Conservation (phyloP, 179 eudicot species). For the Drosera spatulata region DNA sequence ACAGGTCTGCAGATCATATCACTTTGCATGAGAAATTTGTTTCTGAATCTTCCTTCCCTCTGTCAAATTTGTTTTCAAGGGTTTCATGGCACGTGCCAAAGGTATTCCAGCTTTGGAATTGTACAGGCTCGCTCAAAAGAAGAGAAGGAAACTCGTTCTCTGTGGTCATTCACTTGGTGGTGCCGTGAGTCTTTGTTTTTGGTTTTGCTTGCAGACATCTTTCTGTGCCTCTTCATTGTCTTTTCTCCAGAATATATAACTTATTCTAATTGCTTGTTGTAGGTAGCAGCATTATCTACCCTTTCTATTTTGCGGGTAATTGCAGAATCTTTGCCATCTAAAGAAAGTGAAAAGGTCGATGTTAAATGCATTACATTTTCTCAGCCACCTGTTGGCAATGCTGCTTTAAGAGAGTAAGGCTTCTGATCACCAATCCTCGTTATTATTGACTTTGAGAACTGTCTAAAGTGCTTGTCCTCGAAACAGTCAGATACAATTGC, state of each 20-base stretch:
- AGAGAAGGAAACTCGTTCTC: constrained; percentile 82
- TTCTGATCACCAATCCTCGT: background rate
- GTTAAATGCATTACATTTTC: constrained; percentile 97
- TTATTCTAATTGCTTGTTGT: constrained; percentile 8
- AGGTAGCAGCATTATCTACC: constrained; percentile 98
- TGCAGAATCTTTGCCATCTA: constrained; percentile 48
- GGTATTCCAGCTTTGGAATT: constrained; percentile 96
- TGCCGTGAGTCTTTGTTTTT: constrained; percentile 55
- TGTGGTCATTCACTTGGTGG: constrained; percentile 99
- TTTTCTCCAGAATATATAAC: constrained; percentile 2
- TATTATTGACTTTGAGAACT: background rate
- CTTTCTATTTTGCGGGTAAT: constrained; percentile 91
- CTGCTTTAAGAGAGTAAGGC: constrained; percentile 88
- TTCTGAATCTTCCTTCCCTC: background rate
- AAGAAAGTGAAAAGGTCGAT: constrained; percentile 66
- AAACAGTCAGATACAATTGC: background rate
- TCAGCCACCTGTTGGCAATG: constrained; percentile 99
- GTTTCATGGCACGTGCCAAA: constrained; percentile 99
- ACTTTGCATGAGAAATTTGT: background rate
- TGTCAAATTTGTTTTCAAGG: constrained; percentile 29
- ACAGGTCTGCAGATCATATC: background rate
- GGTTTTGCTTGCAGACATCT: constrained; percentile 4
- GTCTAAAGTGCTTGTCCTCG: background rate
- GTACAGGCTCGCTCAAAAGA: constrained; percentile 93
- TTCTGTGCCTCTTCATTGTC: constrained; percentile 1